Conservation (phyloP, 2,329 filamentous ascomycete genomes). For the Chrysoporthe austroafricana region DNA sequence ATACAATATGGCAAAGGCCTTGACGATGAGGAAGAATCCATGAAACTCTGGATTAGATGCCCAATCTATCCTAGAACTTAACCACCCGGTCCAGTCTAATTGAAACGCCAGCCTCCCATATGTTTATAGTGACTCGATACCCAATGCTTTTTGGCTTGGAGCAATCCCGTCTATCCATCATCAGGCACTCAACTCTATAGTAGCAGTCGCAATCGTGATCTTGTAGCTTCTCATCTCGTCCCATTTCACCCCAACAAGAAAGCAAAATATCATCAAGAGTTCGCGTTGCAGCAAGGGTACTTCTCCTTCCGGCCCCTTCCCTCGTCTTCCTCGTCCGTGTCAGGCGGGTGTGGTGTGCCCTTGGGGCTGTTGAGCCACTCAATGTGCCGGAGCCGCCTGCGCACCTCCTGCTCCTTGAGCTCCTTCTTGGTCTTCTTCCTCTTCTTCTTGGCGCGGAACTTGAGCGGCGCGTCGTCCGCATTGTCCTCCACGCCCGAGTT, state of each 20-base stretch:
- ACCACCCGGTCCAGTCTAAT: neutral
- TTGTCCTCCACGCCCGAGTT: conserved; percentile 86
- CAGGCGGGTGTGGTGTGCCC: conserved; percentile 76
- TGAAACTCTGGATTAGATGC: neutral
- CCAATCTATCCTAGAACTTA: neutral
- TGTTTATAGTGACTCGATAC: neutral
- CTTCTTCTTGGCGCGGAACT: conserved; percentile 85
- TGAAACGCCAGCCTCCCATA: conserved; percentile 38
- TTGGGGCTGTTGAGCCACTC: conserved; percentile 84
- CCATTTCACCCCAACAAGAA: neutral
- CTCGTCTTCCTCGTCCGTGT: conserved; percentile 75
- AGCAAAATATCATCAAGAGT: neutral
- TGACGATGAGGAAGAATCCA: neutral
- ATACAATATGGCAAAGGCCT: neutral
- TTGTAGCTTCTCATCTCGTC: conserved; percentile 8
- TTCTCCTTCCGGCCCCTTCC: conserved; percentile 13
- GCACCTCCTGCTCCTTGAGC: conserved; percentile 87
- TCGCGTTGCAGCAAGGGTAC: conserved; percentile 19
- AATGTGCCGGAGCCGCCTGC: conserved; percentile 84
- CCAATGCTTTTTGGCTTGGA: neutral
- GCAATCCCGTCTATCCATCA: conserved; percentile 1
- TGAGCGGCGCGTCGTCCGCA: conserved; percentile 63
- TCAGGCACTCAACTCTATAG: conserved; percentile 3
- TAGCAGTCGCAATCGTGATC: conserved; percentile 8
- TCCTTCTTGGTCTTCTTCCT: conserved; percentile 99